These are phyloP conservation scores for Hypomontagnella monticulosa DNA, from an alignment of 495 filamentous ascomycete species.

Conservation along the genomic window DNA sequence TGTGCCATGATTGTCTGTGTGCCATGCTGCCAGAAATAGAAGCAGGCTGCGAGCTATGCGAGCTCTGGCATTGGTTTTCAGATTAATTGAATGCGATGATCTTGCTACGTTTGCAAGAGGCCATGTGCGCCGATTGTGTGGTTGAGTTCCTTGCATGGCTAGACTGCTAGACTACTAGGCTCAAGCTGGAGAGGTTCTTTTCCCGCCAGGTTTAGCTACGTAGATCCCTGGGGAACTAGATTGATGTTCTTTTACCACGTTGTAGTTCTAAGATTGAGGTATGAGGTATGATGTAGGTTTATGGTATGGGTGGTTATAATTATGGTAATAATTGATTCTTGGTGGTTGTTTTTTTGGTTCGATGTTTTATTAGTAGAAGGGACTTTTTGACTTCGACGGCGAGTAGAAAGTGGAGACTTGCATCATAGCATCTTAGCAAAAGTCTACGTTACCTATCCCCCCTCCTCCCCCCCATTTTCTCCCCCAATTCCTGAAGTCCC, in stretches of 20 bases:
- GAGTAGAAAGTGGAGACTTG: not conserved
- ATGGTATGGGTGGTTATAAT: too few species aligned
- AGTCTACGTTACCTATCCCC: too few species aligned
- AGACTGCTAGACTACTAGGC: too few species aligned
- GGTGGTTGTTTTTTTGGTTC: too few species aligned
- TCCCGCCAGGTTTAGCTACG: not conserved
- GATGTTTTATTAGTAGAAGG: not conserved
- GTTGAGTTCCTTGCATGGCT: conserved; percentile 31
- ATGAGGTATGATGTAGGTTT: too few species aligned
- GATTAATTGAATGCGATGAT: conserved; percentile 37
- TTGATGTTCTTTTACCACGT: not conserved
- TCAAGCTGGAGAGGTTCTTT: conserved; percentile 7
- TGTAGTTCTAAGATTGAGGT: too few species aligned
- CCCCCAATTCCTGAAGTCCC: too few species aligned
- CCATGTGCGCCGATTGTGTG: conserved; percentile 33
- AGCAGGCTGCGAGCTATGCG: conserved; percentile 33
- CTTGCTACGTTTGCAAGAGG: conserved; percentile 24
- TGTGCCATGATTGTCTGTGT: conserved; percentile 40
- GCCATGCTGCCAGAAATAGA: conserved; percentile 40
- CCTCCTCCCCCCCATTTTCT: too few species aligned
- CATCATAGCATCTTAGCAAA: too few species aligned
- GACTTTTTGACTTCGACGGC: not conserved
- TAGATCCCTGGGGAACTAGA: not conserved
- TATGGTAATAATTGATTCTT: too few species aligned
- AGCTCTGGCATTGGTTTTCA: conserved; percentile 38